phyloP scores from a whole-genome alignment of 371 early-diverging fungal genomes.

The Apophysomyces elegans region DNA sequence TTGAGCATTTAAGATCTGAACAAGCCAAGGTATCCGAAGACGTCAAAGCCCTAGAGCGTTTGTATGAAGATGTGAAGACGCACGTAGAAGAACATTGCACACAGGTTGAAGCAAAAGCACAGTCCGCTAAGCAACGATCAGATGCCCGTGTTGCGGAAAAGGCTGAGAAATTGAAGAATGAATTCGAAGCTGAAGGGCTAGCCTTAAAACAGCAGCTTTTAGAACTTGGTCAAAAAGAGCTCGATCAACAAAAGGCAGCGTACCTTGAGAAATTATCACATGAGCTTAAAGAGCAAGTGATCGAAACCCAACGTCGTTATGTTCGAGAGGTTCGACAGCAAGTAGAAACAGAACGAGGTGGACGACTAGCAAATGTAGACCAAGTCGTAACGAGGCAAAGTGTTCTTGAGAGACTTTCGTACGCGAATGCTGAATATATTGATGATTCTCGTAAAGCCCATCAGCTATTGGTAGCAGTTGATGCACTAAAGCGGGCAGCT shows the following conservation, averaged over 20 bases:
- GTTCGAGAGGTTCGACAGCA: conserved; percentile 72
- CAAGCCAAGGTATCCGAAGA: conserved; percentile 24
- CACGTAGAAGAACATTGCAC: conserved; percentile 27
- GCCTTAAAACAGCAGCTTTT: conserved; percentile 30
- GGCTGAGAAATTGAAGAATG: conserved; percentile 42
- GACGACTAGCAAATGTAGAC: conserved; percentile 87
- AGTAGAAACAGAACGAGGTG: conserved; percentile 90
- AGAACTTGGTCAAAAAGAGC: conserved; percentile 36
- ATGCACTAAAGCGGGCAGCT: conserved; percentile 55
- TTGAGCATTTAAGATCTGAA: conserved; percentile 29
- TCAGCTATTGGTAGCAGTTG: conserved; percentile 57
- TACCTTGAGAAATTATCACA: conserved; percentile 38
- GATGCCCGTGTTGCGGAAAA: conserved; percentile 39
- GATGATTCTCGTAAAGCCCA: conserved; percentile 60
- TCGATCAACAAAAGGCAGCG: conserved; percentile 46
- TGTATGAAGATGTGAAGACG: conserved; percentile 19
- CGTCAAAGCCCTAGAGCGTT: conserved; percentile 17
- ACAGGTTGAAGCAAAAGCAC: conserved; percentile 22
- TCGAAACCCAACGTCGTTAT: conserved; percentile 61
- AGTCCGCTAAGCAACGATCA: conserved; percentile 17
- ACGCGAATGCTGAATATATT: conserved; percentile 66
- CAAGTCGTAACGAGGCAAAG: conserved; percentile 76
- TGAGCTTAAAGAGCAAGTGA: conserved; percentile 54
- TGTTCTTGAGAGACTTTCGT: conserved; percentile 67
- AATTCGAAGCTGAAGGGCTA: conserved; percentile 39